Evolutionary conservation across 345 rosid species (phyloP), one percentile per base, ranked within the genome.

Genomic region (Theobroma cacao): DNA sequence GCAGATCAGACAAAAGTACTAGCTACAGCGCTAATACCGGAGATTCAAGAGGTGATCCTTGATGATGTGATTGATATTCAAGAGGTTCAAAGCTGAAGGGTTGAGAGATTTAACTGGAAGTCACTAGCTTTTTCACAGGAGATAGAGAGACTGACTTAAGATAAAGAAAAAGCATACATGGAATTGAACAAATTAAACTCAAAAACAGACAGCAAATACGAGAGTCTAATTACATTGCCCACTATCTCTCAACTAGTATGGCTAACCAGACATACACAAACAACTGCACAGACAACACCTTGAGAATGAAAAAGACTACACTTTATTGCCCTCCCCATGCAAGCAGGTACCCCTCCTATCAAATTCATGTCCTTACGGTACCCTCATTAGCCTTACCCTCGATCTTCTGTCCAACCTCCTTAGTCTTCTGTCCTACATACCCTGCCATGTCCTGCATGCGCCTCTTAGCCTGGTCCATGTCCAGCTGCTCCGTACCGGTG

Each of bases 371-470:
- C 69, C 43, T 60, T 12, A 1, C 48, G 14, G 10, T 11, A 26
- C 62, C 86, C 72, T 93, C 93, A 4, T 86, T 88, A 65, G 91
- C 93, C 81, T 79, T 82, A 36, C 62, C 80, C 83, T 92, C 93
- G 2, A 85, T 84, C 22, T 78, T 77, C 83, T 90, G 97, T 34
- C 94, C 95, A 33, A 66, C 80, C 41, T 91, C 98, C 81, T 85
- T 90, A 0, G 92, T 89, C 86, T 86, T 93, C 86, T 89, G 90
- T 28, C 96, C 95, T 20, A 85, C 74, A 30, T 80, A 82, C 38
- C 82, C 90, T 0, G 90, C 81, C 71, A 83, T 61, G 31, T 81
- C 94, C 47, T 81, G 88, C 77, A 80, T 24, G 22, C 83, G 84
- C 75, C 86, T 77, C 83, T 86, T 93, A n/a, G 78, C 59, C 20